phyloP scores from a whole-genome alignment of 257 asterid genomes.

The Salvia splendens region DNA sequence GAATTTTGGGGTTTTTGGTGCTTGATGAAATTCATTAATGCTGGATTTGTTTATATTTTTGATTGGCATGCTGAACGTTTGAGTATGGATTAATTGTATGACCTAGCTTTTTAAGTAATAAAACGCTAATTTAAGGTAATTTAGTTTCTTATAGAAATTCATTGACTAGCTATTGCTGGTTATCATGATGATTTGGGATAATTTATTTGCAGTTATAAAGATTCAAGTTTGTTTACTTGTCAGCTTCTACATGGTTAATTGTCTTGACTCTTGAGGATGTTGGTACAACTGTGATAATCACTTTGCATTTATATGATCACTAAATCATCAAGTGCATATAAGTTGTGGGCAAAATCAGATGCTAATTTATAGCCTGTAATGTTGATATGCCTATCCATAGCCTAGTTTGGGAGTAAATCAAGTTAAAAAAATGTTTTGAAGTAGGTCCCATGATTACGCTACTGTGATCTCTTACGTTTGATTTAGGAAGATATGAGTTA shows the following conservation, averaged over 20 bases:
- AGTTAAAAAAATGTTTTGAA: background rate
- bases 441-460: background rate
- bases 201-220: too few relatives aligned
- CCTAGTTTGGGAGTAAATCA: background rate
- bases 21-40: constrained; percentile 14
- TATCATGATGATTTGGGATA: background rate
- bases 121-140: background rate
- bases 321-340: too few relatives aligned
- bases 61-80: background rate
- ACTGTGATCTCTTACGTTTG: background rate
- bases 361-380: background rate
- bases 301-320: too few relatives aligned
- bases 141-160: constrained; percentile 8
- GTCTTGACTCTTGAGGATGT: too few relatives aligned
- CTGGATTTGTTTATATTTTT: background rate
- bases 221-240: background rate
- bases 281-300: too few relatives aligned
- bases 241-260: background rate
- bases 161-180: constrained; percentile 1
- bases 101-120: background rate
- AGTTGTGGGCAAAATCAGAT: too few relatives aligned
- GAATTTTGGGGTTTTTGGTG: background rate
- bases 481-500: background rate
- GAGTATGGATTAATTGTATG: too few relatives aligned
- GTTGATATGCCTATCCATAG: background rate